Base-by-base conservation (phyloP, 116 monocot genomes). In the Trichopus zeylanicus region DNA sequence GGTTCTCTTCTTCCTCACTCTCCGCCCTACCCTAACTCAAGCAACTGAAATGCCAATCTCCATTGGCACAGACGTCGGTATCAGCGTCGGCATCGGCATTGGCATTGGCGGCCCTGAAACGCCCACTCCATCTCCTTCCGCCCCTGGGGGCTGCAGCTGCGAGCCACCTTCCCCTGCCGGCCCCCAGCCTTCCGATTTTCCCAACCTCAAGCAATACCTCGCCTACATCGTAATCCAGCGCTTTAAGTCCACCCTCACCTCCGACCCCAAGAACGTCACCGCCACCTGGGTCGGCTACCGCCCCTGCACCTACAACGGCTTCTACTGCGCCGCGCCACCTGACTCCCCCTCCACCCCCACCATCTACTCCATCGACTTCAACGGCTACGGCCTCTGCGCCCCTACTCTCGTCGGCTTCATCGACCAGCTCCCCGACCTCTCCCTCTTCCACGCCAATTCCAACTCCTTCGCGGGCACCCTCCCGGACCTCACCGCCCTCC, bases 381-480 rank as follows among this genome's bases (percentile, higher is more conserved):
- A 79, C 55, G 69, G 69, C 54, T 69, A 64, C 55, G 46, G 25
- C 35, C 64, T 79, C 35, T 33, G 29, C 30, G 69, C 79, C 6
- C 69, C 69, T 13, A 61, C 63, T 7, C 24, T 73, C 29, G 11
- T 5, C 29, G 79, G 73, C 34, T 79, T 73, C 56, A 12, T 73
- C 11, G 69, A 79, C 39, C 5, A 31, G 24, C 38, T 79, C 37
- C 73, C 65, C 8, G 69, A 69, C 55, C 69, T 79, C 38, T 69
- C 79, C 0, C 65, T 82, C 26, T 77, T 82, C 70, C 82, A 82
- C 49, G 77, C 77, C 56, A 82, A 82, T 48, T 77, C 82, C 38
- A 77, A 77, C 70, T 52, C 51, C 28, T 82, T 82, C 26, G 32
- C 46, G 25, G 69, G 66, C 46, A 30, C 69, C 9, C 34, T 77